phyloP scores from a whole-genome alignment of 2,329 filamentous ascomycete genomes.

The Paramyrothecium sp. region DNA sequence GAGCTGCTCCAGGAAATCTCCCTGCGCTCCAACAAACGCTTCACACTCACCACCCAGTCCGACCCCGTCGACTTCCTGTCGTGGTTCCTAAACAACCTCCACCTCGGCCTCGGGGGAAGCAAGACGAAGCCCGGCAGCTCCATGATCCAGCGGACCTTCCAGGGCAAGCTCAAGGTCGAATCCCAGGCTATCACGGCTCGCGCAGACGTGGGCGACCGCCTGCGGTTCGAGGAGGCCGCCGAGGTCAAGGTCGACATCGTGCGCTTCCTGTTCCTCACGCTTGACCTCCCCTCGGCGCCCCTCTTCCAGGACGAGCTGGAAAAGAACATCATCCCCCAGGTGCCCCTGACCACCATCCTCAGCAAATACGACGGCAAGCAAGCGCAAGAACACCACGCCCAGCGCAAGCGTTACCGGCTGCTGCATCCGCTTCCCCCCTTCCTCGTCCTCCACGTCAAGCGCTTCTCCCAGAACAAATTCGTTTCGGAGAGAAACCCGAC shows the following conservation, averaged over 20 bases:
- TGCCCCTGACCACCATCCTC: constrained; percentile 78
- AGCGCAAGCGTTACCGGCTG: constrained; percentile 84
- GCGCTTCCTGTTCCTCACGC: constrained; percentile 86
- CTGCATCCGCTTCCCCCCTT: constrained; percentile 89
- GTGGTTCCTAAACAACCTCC: constrained; percentile 96
- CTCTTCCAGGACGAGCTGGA: constrained; percentile 95
- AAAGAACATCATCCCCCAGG: constrained; percentile 93
- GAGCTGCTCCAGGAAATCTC: constrained; percentile 95
- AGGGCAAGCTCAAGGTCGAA: constrained; percentile 88
- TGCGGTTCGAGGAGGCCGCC: constrained; percentile 90
- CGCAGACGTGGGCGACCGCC: constrained; percentile 79
- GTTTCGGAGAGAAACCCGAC: constrained; percentile 94
- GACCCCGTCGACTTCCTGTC: constrained; percentile 96
- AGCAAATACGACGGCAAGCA: constrained; percentile 89
- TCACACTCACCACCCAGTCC: constrained; percentile 85
- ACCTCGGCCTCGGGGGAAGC: constrained; percentile 85
- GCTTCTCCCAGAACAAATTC: constrained; percentile 96
- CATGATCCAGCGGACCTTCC: constrained; percentile 90
- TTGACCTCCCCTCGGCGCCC: constrained; percentile 88
- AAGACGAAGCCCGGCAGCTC: constrained; percentile 81
- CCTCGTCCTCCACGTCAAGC: constrained; percentile 92
- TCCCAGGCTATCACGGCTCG: constrained; percentile 91
- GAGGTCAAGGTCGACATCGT: constrained; percentile 73
- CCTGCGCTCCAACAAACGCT: constrained; percentile 85
- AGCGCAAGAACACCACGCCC: constrained; percentile 84